These are phyloP conservation scores for Neocucurbitaria cava DNA, from an alignment of 2,329 filamentous ascomycete species.

Conservation along the genomic window DNA sequence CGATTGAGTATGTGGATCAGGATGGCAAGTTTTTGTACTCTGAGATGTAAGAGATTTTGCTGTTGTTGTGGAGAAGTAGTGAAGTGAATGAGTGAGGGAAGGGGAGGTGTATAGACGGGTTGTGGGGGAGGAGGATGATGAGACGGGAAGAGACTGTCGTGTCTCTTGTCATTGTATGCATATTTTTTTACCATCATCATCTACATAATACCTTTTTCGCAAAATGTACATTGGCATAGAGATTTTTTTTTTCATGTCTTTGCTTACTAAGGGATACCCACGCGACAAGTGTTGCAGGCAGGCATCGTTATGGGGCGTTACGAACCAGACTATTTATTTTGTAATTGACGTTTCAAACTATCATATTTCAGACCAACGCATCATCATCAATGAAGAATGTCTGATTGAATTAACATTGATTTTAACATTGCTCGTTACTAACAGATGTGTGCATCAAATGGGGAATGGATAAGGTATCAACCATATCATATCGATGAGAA, in stretches of 20 bases:
- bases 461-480: no score
- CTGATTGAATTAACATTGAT: no score
- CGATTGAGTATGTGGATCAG: constrained; percentile 44
- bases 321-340: not conserved
- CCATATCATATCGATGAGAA: no score
- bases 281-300: not conserved
- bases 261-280: not conserved
- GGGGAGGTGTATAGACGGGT: not conserved
- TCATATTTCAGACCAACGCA: no score
- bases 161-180: not conserved
- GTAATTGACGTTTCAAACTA: not conserved
- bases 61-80: not conserved
- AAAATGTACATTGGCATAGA: constrained; percentile 9
- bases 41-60: constrained; percentile 24
- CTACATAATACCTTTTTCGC: constrained; percentile 6
- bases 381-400: no score
- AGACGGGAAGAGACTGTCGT: not conserved
- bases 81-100: not conserved
- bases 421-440: no score
- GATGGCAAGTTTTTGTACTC: constrained; percentile 41
- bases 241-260: not conserved
- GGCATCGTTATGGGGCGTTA: not conserved
- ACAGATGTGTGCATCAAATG: no score
- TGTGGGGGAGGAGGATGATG: not conserved
- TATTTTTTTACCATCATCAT: constrained; percentile 3